A percentile compares a stretch with the other conserved stretches of the same genome.
Conservation (phyloP, 1,284 basidiomycete genomes). For the Melampsora americana region DNA sequence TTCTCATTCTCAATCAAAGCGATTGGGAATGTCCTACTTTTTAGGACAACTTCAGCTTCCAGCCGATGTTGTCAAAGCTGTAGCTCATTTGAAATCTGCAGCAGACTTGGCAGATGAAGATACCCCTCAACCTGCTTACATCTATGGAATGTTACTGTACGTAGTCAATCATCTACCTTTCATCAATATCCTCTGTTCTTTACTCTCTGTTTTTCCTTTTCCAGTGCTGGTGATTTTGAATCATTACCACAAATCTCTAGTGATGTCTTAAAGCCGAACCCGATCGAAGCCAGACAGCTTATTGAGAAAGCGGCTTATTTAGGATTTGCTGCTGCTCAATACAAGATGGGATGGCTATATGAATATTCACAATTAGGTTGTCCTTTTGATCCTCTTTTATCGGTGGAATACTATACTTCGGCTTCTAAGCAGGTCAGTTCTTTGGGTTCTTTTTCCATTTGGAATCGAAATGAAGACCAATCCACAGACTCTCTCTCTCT, state of each 20-base stretch:
- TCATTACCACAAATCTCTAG: slow-evolving; percentile 57
- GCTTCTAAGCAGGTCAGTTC: slow-evolving; percentile 65
- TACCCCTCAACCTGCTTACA: slow-evolving; percentile 79
- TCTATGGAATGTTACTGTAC: slow-evolving; percentile 75
- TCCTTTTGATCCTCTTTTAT: slow-evolving; percentile 80
- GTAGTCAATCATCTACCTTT: slow-evolving; percentile 63
- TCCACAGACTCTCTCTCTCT: too few species aligned
- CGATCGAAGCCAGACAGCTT: slow-evolving; percentile 44
- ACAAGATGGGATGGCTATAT: slow-evolving; percentile 86
- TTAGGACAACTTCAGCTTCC: slow-evolving; percentile 76
- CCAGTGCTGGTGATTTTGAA: slow-evolving; percentile 50
- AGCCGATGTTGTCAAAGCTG: slow-evolving; percentile 61
- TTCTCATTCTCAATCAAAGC: slow-evolving; percentile 57
- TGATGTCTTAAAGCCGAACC: slow-evolving; percentile 56
- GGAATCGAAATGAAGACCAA: too few species aligned
- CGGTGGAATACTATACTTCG: slow-evolving; percentile 82
- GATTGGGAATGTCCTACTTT: slow-evolving; percentile 84
- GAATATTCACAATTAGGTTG: slow-evolving; percentile 84
- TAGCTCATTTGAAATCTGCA: slow-evolving; percentile 72
- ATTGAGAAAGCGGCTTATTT: slow-evolving; percentile 81
- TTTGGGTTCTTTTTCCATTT: too few species aligned
- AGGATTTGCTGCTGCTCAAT: slow-evolving; percentile 81
- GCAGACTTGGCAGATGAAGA: slow-evolving; percentile 67
- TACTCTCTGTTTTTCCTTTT: slow-evolving; percentile 57
- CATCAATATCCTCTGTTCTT: slow-evolving; percentile 57